phyloP scores from a whole-genome alignment of 176 grass and related monocot species.

The Melocanna baccifera region DNA sequence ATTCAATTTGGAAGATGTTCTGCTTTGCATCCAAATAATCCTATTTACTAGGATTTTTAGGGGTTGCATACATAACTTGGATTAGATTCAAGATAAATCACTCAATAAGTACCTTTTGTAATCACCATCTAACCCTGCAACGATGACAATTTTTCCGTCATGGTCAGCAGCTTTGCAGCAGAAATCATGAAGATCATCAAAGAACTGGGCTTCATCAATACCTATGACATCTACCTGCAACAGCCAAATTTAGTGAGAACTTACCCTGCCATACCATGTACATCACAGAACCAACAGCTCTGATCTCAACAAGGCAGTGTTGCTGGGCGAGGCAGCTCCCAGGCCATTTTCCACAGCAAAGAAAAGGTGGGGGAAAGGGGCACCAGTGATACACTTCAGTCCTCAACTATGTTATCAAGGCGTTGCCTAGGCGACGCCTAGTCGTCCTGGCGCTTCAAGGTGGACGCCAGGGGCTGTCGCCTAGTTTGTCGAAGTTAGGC shows the following conservation, averaged over 20 bases:
- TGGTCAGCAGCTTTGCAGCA: slow-evolving; percentile 76
- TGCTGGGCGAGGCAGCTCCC: not conserved
- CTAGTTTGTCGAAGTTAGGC: too few species aligned
- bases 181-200: slow-evolving; percentile 80
- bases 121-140: slow-evolving; percentile 90
- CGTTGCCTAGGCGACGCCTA: too few species aligned
- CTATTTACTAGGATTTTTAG: not conserved
- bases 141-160: slow-evolving; percentile 80
- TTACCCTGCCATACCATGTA: not conserved
- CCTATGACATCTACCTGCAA: slow-evolving; percentile 91
- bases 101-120: slow-evolving; percentile 66
- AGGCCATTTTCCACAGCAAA: not conserved
- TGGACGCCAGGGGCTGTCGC: too few species aligned
- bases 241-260: slow-evolving; percentile 7
- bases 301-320: not conserved
- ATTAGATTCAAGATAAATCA: not conserved
- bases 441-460: too few species aligned
- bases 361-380: not conserved
- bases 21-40: not conserved
- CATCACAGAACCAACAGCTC: not conserved
- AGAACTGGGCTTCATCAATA: slow-evolving; percentile 97
- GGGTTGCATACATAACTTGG: not conserved
- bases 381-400: not conserved
- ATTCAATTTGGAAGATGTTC: not conserved
- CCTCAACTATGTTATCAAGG: too few species aligned